Conservation (phyloP, 768 basidiomycete genomes). For the Calvatia gigantea region DNA sequence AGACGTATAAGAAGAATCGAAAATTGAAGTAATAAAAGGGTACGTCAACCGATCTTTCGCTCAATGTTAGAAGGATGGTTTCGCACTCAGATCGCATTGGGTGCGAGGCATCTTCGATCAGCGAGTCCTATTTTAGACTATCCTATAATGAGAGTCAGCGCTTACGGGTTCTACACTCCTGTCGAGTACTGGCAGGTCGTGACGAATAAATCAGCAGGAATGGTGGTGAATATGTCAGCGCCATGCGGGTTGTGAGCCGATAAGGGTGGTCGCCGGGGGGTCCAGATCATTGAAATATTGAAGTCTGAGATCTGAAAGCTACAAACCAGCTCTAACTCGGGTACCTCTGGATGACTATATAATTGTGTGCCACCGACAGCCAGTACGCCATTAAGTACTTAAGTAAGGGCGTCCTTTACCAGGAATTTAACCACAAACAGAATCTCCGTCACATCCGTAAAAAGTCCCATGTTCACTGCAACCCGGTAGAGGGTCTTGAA, state of each 20-base stretch:
- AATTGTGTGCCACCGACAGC: not conserved
- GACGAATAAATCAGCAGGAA: not conserved
- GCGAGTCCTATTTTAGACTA: not conserved
- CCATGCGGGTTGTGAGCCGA: slow-evolving; percentile 5
- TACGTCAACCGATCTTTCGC: slow-evolving; percentile 5
- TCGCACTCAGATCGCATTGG: slow-evolving; percentile 5
- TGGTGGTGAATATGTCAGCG: not conserved
- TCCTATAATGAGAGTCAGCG: not conserved
- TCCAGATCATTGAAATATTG: slow-evolving; percentile 5
- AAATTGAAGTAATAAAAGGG: not conserved
- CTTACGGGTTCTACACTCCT: no score
- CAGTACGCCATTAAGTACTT: not conserved
- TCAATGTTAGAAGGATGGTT: slow-evolving; percentile 7
- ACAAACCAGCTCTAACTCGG: slow-evolving; percentile 7
- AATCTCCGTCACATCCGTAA: not conserved
- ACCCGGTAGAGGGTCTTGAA: not conserved
- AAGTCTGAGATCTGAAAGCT: slow-evolving; percentile 10
- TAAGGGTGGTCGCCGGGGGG: not conserved
- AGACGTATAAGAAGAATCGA: not conserved
- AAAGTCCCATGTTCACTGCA: not conserved
- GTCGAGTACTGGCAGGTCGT: not conserved
- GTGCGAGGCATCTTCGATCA: slow-evolving; percentile 8
- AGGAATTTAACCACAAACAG: not conserved
- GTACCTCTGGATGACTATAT: not conserved
- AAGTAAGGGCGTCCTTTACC: not conserved